Percentiles rank a stretch among this genome's conserved stretches.
Evolutionary conservation across 352 stramenopile genomes (phyloP).

Genomic region (Phytophthora litchii): DNA sequence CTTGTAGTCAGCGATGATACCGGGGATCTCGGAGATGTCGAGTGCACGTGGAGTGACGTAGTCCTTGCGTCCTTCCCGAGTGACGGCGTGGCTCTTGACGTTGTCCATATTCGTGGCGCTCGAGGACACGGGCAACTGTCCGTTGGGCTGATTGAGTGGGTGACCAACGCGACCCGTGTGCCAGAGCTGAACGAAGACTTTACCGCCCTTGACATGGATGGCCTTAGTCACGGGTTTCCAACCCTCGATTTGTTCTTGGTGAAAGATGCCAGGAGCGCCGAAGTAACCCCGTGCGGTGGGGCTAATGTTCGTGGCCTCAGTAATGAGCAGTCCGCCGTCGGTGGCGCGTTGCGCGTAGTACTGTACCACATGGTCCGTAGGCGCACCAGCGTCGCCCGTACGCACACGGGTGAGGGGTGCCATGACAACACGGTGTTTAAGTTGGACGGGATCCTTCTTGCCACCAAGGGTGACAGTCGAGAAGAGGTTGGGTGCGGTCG

Average conservation of each 20-base stretch:
- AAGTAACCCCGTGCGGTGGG: slow-evolving; percentile 40
- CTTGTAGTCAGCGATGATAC: slow-evolving; percentile 51
- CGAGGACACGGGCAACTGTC: slow-evolving; percentile 54
- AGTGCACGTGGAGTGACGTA: slow-evolving; percentile 19
- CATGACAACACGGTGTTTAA: slow-evolving; percentile 45
- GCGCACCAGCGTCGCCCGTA: slow-evolving; percentile 35
- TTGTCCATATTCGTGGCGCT: slow-evolving; percentile 49
- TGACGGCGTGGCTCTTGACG: slow-evolving; percentile 66
- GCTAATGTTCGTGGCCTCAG: slow-evolving; percentile 65
- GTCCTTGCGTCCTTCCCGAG: slow-evolving; percentile 36
- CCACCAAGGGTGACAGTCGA: slow-evolving; percentile 49
- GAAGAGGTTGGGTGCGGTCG: slow-evolving; percentile 45
- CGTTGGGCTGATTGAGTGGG: slow-evolving; percentile 55
- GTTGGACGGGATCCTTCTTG: slow-evolving; percentile 37
- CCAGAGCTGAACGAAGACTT: slow-evolving; percentile 65
- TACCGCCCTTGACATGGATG: slow-evolving; percentile 69
- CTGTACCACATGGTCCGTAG: slow-evolving; percentile 34
- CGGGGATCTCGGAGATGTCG: slow-evolving; percentile 12
- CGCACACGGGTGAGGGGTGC: slow-evolving; percentile 57
- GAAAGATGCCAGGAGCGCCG: slow-evolving; percentile 51
- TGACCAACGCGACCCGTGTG: slow-evolving; percentile 81
- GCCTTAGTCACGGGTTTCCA: slow-evolving; percentile 57
- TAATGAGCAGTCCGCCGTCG: slow-evolving; percentile 55
- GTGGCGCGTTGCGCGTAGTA: slow-evolving; percentile 69
- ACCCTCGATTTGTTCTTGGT: slow-evolving; percentile 42